phyloP scores from a whole-genome alignment of 768 basidiomycete species.

The Mycena belliarum region DNA sequence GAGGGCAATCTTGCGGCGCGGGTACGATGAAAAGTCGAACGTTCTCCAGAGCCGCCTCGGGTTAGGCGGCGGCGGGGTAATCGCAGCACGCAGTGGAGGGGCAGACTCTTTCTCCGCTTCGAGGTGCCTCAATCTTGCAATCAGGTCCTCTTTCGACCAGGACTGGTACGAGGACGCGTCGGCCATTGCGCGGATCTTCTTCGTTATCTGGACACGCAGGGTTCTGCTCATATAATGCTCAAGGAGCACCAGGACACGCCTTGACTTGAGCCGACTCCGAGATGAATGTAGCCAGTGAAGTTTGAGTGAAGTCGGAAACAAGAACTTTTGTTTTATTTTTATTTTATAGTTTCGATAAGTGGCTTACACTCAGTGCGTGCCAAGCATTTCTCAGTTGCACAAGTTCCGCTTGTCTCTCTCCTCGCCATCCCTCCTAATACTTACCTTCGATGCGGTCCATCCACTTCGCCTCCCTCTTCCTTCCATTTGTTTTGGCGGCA shows the following conservation, averaged over 20 bases:
- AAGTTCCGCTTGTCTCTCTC: neutral
- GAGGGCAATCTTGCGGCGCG: slow-evolving; percentile 88
- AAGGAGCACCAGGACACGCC: neutral
- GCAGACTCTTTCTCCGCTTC: slow-evolving; percentile 36
- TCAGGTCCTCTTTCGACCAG: slow-evolving; percentile 71
- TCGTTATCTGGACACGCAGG: neutral
- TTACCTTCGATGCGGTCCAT: slow-evolving; percentile 1
- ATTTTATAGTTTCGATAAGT: no score
- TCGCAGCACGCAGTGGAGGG: slow-evolving; percentile 17
- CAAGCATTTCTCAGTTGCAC: neutral
- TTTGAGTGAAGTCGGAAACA: no score
- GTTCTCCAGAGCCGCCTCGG: slow-evolving; percentile 28
- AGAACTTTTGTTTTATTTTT: no score
- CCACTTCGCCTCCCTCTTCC: neutral
- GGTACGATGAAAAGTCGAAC: slow-evolving; percentile 69
- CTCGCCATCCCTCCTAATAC: neutral
- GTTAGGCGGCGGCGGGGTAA: slow-evolving; percentile 25
- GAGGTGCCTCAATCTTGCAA: slow-evolving; percentile 60
- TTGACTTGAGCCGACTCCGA: no score
- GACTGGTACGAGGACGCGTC: slow-evolving; percentile 40
- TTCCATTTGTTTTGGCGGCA: slow-evolving; percentile 30
- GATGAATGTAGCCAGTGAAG: no score
- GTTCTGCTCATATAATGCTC: slow-evolving; percentile 10
- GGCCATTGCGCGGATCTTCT: slow-evolving; percentile 27
- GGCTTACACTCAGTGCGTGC: neutral